Conservation (phyloP, 2,329 filamentous ascomycete species). For the Apiospora saccharicola region DNA sequence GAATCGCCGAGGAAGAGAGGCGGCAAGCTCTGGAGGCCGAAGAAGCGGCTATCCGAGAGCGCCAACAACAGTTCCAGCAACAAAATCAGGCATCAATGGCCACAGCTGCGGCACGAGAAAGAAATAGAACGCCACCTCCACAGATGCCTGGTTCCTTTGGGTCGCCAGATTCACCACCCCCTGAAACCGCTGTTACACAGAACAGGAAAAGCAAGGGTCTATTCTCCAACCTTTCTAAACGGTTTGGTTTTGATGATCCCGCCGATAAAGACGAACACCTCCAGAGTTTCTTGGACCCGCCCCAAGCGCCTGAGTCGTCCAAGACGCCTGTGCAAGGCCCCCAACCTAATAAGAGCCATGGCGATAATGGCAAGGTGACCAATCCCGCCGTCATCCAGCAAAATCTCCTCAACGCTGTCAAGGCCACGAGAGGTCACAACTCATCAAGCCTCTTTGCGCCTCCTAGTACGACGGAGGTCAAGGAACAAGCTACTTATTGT, state of each 20-base stretch:
- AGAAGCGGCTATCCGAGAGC: slow-evolving; percentile 69
- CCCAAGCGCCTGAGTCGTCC: slow-evolving; percentile 32
- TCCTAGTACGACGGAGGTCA: slow-evolving; percentile 75
- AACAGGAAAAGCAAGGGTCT: slow-evolving; percentile 61
- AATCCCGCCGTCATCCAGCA: slow-evolving; percentile 69
- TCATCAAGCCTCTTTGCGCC: slow-evolving; percentile 76
- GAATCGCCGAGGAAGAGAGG: slow-evolving; percentile 84
- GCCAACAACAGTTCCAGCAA: slow-evolving; percentile 55
- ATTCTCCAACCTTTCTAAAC: slow-evolving; percentile 72
- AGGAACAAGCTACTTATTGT: slow-evolving; percentile 87
- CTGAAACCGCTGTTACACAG: slow-evolving; percentile 36
- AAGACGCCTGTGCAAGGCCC: slow-evolving; percentile 33
- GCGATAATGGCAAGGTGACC: slow-evolving; percentile 62
- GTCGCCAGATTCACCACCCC: slow-evolving; percentile 35
- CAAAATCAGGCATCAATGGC: slow-evolving; percentile 50
- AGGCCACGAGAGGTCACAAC: slow-evolving; percentile 78
- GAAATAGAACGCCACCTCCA: slow-evolving; percentile 50
- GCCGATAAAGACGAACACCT: slow-evolving; percentile 52
- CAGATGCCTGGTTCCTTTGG: slow-evolving; percentile 78
- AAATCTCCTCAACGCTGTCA: slow-evolving; percentile 80
- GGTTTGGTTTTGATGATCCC: slow-evolving; percentile 69
- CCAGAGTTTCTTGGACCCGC: slow-evolving; percentile 53
- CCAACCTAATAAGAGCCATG: slow-evolving; percentile 34
- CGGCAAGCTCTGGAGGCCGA: slow-evolving; percentile 78
- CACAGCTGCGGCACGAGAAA: slow-evolving; percentile 47